Percentiles rank a stretch among this genome's conserved stretches.
phyloP scores from a whole-genome alignment of 331 rosid genomes.

The Acacia concinna region DNA sequence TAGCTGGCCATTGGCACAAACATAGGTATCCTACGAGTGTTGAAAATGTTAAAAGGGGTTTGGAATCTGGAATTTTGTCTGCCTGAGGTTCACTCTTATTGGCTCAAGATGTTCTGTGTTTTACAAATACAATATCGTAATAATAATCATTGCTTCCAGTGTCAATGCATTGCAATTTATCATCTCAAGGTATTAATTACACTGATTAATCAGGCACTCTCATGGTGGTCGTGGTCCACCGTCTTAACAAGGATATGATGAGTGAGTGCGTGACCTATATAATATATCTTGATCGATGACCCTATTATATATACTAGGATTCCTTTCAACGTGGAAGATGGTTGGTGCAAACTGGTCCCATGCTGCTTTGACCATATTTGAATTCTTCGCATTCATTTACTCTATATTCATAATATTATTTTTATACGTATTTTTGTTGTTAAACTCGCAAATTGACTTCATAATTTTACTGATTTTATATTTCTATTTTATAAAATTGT shows the following conservation, averaged over 20 bases:
- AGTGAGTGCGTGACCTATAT: background rate
- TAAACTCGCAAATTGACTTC: no score
- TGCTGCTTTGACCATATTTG: background rate
- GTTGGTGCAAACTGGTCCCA: constrained; percentile 5
- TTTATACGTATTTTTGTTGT: no score
- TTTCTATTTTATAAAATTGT: no score
- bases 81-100: constrained; percentile 9
- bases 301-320: background rate
- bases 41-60: background rate
- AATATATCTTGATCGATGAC: constrained; percentile 2
- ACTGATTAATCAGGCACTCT: constrained; percentile 11
- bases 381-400: background rate
- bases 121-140: background rate
- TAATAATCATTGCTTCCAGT: constrained; percentile 27
- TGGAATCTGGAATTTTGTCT: constrained; percentile 16
- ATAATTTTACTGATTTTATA: no score
- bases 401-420: background rate
- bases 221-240: constrained; percentile 32
- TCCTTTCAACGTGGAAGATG: background rate
- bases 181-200: constrained; percentile 16
- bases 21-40: constrained; percentile 16
- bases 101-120: constrained; percentile 14
- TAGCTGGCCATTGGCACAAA: constrained; percentile 25
- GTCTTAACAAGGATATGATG: constrained; percentile 17
- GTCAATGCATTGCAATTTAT: background rate